Base-by-base conservation (phyloP, 805 yeast species). In the Wickerhamiella alocasiicola region DNA sequence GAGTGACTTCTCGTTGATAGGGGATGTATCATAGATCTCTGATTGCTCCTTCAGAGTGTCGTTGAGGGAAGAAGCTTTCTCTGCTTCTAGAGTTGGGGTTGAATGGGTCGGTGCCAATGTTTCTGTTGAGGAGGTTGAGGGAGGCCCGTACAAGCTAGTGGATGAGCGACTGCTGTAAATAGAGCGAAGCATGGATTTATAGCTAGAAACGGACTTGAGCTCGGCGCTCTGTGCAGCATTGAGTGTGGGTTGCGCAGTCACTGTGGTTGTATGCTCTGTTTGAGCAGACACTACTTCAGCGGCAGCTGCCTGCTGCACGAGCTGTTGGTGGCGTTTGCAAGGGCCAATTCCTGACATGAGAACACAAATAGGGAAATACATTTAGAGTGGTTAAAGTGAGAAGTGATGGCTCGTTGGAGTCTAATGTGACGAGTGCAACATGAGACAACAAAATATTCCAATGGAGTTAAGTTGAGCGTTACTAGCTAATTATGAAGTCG, bases 141-240 rank as follows among this genome's bases (percentile, higher is more conserved):
- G n/a, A n/a, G n/a, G n/a, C n/a, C n/a, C n/a, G n/a, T n/a, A n/a
- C n/a, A n/a, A n/a, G n/a, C n/a, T 16, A 15, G 31, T 20, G 15
- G 25, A 16, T 6, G 35, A 31, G 25, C 20, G 18, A 24, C 35
- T 31, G 16, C 35, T 31, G n/a, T 31, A 31, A 13, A 31, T 31
- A 5, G 24, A 17, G 23, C 35, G 35, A 13, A 31, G 35, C 35
- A 31, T 31, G 13, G 25, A 19, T 13, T 31, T 31, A 21, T 18
- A 18, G 7, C 19, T 31, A 24, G 35, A 31, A 3, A 13, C 35
- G 9, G 35, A 31, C 24, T 24, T 31, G 11, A 9, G 24, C 24
- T 17, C 23, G 15, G 35, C 25, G 15, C 9, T 2, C 9, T 19
- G 4, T 16, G 15, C 23, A 3, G 35, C 15, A 9, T n/a, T 18